Evolutionary conservation across 805 yeast species (phyloP).

Genomic region (Cyberlindnera suaveolens): DNA sequence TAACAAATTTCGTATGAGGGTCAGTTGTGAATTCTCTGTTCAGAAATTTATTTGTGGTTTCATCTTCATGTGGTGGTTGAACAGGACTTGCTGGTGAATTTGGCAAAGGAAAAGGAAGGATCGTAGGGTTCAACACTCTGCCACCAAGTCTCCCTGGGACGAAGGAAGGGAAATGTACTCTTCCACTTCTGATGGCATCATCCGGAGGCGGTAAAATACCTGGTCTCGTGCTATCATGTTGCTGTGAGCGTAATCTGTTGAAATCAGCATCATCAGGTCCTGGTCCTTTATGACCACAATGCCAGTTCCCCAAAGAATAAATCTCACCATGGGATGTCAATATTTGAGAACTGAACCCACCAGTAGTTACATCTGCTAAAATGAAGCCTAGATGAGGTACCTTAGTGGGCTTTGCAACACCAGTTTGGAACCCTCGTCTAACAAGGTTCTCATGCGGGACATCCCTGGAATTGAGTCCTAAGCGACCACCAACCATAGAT

Average conservation of each 20-base stretch:
- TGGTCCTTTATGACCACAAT: slow-evolving; percentile 34
- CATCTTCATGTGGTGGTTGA: background rate
- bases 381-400: slow-evolving; percentile 32
- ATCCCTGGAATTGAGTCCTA: slow-evolving; percentile 34
- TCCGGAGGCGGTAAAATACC: slow-evolving; percentile 2
- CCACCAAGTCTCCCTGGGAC: slow-evolving; percentile 5
- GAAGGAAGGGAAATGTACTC: background rate
- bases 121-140: background rate
- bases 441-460: slow-evolving; percentile 22
- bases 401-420: slow-evolving; percentile 33
- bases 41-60: slow-evolving; percentile 6
- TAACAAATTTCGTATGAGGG: slow-evolving; percentile 29
- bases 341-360: slow-evolving; percentile 60
- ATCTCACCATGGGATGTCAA: slow-evolving; percentile 50
- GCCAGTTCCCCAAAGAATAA: slow-evolving; percentile 46
- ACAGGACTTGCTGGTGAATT: background rate
- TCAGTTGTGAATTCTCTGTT: slow-evolving; percentile 17
- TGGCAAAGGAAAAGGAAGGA: background rate
- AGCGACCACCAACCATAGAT: slow-evolving; percentile 33
- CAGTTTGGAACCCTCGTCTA: slow-evolving; percentile 18
- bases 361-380: slow-evolving; percentile 46
- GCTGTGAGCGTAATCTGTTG: slow-evolving; percentile 11
- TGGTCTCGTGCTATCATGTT: background rate
- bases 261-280: slow-evolving; percentile 35
- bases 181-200: background rate